Evolutionary conservation across 2,329 filamentous ascomycete genomes (phyloP).

Genomic region (Penicillium expansum): DNA sequence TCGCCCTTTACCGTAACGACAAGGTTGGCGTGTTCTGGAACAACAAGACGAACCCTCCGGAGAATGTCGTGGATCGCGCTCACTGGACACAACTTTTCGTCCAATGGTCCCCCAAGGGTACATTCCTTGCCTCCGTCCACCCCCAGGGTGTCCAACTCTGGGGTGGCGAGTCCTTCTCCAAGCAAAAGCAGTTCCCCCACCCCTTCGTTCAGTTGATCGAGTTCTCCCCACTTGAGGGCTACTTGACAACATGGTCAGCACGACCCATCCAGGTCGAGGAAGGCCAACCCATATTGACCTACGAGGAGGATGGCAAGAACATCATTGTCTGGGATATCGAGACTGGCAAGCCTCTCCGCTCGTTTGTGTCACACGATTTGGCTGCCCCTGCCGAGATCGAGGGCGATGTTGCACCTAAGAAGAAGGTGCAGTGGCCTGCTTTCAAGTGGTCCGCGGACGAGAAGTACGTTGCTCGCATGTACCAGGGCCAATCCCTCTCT

Average conservation of each 20-base stretch:
- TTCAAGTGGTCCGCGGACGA: constrained; percentile 99
- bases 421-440: constrained; percentile 95
- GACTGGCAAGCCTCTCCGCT: constrained; percentile 83
- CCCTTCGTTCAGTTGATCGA: constrained; percentile 94
- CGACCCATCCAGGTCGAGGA: constrained; percentile 90
- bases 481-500: constrained; percentile 81
- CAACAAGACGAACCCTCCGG: constrained; percentile 87
- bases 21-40: constrained; percentile 97
- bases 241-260: constrained; percentile 95
- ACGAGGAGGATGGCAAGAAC: constrained; percentile 98
- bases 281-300: constrained; percentile 74
- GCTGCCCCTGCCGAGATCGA: constrained; percentile 55
- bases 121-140: constrained; percentile 91
- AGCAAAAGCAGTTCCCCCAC: constrained; percentile 90
- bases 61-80: constrained; percentile 83
- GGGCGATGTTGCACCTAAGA: constrained; percentile 67
- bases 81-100: constrained; percentile 99
- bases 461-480: constrained; percentile 92
- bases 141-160: constrained; percentile 95
- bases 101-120: constrained; percentile 95
- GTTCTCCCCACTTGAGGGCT: constrained; percentile 90
- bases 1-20: constrained; percentile 89
- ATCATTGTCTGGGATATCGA: constrained; percentile 98
- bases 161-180: constrained; percentile 85
- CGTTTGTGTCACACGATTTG: constrained; percentile 85